phyloP scores from a whole-genome alignment of 1,284 basidiomycete genomes.

The Puccinia hordei region DNA sequence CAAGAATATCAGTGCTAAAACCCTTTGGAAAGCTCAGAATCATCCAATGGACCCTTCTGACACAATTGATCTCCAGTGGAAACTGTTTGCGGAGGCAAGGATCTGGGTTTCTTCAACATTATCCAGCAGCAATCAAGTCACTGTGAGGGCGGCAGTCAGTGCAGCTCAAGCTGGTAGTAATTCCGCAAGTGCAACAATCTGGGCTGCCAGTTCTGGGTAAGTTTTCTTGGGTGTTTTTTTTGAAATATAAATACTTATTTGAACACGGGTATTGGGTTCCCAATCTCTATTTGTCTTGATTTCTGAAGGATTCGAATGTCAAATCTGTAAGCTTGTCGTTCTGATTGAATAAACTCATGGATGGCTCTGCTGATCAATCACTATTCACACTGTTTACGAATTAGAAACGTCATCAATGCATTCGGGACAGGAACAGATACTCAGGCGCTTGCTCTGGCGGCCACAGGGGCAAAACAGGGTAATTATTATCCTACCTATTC shows the following conservation, averaged over 20 bases:
- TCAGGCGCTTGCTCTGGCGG: slow-evolving; percentile 31
- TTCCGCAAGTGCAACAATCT: slow-evolving; percentile 28
- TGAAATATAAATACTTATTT: not conserved
- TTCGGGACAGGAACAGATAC: slow-evolving; percentile 42
- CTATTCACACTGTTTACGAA: not conserved
- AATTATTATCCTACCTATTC: not conserved
- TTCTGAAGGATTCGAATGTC: slow-evolving; percentile 1
- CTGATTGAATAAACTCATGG: too few species aligned
- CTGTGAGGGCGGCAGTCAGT: slow-evolving; percentile 17
- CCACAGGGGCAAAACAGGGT: slow-evolving; percentile 16
- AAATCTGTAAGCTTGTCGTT: slow-evolving; percentile 15
- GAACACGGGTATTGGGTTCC: too few species aligned
- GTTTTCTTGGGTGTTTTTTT: not conserved
- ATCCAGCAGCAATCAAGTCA: slow-evolving; percentile 3
- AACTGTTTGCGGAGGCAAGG: not conserved
- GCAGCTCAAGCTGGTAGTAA: slow-evolving; percentile 23
- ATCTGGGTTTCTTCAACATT: not conserved
- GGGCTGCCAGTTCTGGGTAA: slow-evolving; percentile 15
- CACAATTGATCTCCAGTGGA: not conserved
- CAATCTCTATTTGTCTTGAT: not conserved
- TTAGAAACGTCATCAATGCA: slow-evolving; percentile 31
- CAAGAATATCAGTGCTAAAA: not conserved
- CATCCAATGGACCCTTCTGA: not conserved
- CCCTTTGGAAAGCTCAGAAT: not conserved
- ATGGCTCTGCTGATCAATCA: too few species aligned